A percentile compares a stretch with the other conserved stretches of the same genome.
These are phyloP conservation scores for Amanita inopinata DNA, from an alignment of 768 basidiomycete genomes.

Conservation along the genomic window DNA sequence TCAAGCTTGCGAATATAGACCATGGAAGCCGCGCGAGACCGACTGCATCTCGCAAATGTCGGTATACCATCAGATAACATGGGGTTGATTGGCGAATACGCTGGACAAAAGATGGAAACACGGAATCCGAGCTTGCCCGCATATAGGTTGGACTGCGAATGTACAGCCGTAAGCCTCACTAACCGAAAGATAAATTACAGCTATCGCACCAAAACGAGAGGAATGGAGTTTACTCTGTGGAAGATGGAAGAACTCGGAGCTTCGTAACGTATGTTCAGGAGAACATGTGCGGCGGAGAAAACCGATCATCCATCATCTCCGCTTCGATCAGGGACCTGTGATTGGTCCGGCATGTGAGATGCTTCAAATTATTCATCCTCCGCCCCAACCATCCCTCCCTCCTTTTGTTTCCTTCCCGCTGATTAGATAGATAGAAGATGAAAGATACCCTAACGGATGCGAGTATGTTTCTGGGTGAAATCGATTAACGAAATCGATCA, in stretches of 20 bases:
- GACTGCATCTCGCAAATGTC: too few species aligned
- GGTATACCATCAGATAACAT: too few species aligned
- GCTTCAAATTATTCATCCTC: too few species aligned
- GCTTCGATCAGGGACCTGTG: background rate
- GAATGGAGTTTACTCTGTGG: slow-evolving; percentile 5
- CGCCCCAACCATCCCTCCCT: background rate
- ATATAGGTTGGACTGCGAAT: background rate
- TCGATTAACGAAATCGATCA: slow-evolving; percentile 2
- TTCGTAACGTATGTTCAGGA: background rate
- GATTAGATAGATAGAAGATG: slow-evolving; percentile 27
- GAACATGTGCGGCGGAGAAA: background rate
- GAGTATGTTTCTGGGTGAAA: slow-evolving; percentile 35
- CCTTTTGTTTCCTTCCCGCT: background rate
- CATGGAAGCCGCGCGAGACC: too few species aligned
- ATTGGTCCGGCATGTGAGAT: slow-evolving; percentile 1
- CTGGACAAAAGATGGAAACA: too few species aligned
- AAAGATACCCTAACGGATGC: slow-evolving; percentile 57
- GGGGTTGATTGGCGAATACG: too few species aligned
- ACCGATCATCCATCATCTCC: background rate
- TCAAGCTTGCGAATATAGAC: too few species aligned
- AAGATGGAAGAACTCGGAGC: background rate
- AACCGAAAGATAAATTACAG: background rate
- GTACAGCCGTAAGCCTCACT: background rate
- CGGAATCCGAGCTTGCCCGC: background rate
- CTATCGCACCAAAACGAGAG: background rate